Evolutionary conservation across 305 asterid genomes (phyloP).

Genomic region (Euphrasia arctica): DNA sequence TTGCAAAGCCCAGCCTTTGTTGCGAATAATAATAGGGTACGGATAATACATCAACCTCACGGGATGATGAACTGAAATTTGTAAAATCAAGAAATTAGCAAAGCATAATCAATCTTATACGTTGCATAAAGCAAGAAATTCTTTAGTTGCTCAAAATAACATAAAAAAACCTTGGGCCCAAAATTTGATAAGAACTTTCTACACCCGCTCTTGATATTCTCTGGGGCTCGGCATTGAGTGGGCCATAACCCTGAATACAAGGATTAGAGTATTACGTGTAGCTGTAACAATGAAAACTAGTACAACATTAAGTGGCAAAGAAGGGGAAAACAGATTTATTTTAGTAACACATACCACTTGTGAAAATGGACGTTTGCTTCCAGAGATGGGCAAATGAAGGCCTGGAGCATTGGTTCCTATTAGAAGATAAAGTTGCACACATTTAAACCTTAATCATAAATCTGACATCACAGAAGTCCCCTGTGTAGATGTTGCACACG

Average conservation of each 20-base stretch:
- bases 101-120: background rate
- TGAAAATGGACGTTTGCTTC: conserved; percentile 50
- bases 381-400: conserved; percentile 32
- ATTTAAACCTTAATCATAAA: conserved; percentile 5
- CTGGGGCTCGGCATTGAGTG: conserved; percentile 36
- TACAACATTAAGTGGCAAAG: background rate
- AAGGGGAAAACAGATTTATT: conserved; percentile 2
- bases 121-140: conserved; percentile 19
- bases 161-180: conserved; percentile 43
- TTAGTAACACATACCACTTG: conserved; percentile 37
- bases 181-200: conserved; percentile 38
- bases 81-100: conserved; percentile 9
- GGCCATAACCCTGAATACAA: conserved; percentile 42
- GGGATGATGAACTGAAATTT: conserved; percentile 39
- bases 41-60: conserved; percentile 26
- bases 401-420: conserved; percentile 38
- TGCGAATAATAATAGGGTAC: conserved; percentile 34
- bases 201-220: conserved; percentile 34
- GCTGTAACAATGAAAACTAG: conserved; percentile 8
- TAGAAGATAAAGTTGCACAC: conserved; percentile 18
- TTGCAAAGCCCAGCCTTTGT: conserved; percentile 29
- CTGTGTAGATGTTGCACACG: background rate
- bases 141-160: conserved; percentile 21
- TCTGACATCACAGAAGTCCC: background rate
- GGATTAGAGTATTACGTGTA: conserved; percentile 20